Percentiles rank a stretch among this genome's conserved stretches.
Conservation (phyloP, 306 rosid genomes). For the Cicer yamashitae region DNA sequence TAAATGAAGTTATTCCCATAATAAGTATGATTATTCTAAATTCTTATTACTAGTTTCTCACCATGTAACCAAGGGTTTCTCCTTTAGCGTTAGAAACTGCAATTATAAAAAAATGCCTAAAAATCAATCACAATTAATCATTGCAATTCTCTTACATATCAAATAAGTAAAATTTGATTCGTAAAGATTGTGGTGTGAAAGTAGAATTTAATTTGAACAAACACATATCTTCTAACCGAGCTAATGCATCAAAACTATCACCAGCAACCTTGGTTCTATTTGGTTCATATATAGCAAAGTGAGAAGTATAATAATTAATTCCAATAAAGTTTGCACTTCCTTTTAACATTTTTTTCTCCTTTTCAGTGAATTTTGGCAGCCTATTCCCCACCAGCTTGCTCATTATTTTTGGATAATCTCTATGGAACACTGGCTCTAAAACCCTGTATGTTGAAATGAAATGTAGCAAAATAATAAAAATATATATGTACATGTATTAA, state of each 20-base stretch:
- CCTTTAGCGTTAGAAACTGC: constrained; percentile 33
- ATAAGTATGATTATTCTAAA: not conserved
- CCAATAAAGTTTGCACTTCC: too few relatives aligned
- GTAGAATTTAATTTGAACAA: not conserved
- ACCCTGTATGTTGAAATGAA: constrained; percentile 38
- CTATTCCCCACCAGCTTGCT: constrained; percentile 41
- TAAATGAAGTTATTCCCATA: not conserved
- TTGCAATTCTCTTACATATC: too few relatives aligned
- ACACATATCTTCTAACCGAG: not conserved
- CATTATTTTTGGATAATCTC: constrained; percentile 48
- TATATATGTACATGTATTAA: not conserved
- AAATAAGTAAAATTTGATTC: too few relatives aligned
- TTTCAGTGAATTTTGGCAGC: constrained; percentile 42
- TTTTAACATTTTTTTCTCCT: too few relatives aligned
- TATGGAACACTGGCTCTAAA: constrained; percentile 42
- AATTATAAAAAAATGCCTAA: not conserved
- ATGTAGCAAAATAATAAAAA: not conserved
- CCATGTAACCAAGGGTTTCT: constrained; percentile 46
- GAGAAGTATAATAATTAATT: too few relatives aligned
- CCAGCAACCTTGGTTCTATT: too few relatives aligned
- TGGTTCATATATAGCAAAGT: too few relatives aligned
- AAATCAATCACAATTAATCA: too few relatives aligned
- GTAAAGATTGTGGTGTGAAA: not conserved
- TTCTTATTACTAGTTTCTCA: constrained; percentile 3
- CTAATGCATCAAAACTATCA: constrained; percentile 16